A percentile compares a stretch with the other conserved stretches of the same genome.
phyloP scores from a whole-genome alignment of 2,329 filamentous ascomycete genomes.

The Trichoderma gracile region DNA sequence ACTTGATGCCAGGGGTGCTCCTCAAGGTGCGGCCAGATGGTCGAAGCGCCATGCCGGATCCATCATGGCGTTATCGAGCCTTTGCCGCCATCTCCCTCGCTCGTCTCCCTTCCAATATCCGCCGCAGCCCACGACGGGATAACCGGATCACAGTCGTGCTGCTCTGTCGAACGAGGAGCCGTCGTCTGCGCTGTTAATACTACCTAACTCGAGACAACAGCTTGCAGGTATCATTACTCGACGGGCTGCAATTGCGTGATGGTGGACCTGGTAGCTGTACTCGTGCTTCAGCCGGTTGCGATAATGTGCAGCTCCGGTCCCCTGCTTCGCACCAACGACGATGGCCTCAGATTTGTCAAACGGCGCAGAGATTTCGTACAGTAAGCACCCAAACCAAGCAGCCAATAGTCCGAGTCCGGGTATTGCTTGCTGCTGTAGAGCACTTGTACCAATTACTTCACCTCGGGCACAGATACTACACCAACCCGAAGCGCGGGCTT shows the following conservation, averaged over 20 bases:
- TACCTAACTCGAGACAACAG: background rate
- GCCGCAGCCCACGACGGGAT: slow-evolving; percentile 1
- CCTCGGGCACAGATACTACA: too few relatives aligned
- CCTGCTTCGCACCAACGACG: background rate
- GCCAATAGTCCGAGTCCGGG: too few relatives aligned
- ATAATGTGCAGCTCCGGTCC: background rate
- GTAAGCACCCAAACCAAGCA: too few relatives aligned
- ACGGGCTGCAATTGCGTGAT: background rate
- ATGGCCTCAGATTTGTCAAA: background rate
- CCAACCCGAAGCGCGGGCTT: too few relatives aligned
- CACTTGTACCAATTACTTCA: too few relatives aligned
- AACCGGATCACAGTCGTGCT: slow-evolving; percentile 18
- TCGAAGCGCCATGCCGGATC: background rate
- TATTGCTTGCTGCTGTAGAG: too few relatives aligned
- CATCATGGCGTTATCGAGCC: background rate
- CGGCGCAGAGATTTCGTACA: too few relatives aligned
- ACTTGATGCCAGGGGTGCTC: too few relatives aligned
- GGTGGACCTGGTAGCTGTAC: background rate
- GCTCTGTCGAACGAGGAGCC: background rate
- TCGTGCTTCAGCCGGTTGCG: background rate
- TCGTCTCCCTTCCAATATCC: slow-evolving; percentile 12
- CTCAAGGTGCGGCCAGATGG: too few relatives aligned
- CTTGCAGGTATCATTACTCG: background rate
- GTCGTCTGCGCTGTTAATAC: background rate
- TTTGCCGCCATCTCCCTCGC: background rate